These are phyloP conservation scores for Hippophae rhamnoides DNA, from an alignment of 306 rosid species.

Conservation along the genomic window DNA sequence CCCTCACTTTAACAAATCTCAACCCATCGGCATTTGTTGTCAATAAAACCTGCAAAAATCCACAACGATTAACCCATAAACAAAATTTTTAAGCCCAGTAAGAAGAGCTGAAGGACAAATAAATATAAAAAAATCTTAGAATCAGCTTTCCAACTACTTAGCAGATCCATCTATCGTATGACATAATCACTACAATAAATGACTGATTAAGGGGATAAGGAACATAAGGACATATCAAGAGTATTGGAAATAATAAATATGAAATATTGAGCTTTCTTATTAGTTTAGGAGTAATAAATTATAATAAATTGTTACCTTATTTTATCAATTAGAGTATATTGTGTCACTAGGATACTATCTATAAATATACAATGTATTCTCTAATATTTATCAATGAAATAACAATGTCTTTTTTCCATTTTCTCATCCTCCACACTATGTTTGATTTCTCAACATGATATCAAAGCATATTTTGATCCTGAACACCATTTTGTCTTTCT, in stretches of 20 bases:
- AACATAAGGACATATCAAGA: too few relatives aligned
- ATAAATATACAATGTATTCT: too few relatives aligned
- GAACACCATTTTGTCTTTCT: too few relatives aligned
- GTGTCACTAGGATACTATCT: too few relatives aligned
- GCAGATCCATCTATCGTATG: neutral
- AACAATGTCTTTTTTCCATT: too few relatives aligned
- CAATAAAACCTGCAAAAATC: conserved; percentile 59
- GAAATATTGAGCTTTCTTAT: too few relatives aligned
- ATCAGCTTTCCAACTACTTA: neutral
- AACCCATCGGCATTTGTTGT: conserved; percentile 99
- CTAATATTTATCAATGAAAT: too few relatives aligned
- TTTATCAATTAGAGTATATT: too few relatives aligned
- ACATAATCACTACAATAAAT: conserved; percentile 1
- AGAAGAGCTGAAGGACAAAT: neutral
- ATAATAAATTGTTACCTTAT: too few relatives aligned
- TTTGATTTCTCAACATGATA: neutral
- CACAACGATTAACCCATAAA: neutral
- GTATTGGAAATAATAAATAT: too few relatives aligned
- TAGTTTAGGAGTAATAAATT: too few relatives aligned
- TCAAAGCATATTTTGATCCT: neutral
- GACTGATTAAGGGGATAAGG: neutral
- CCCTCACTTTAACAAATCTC: conserved; percentile 96
- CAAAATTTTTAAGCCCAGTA: neutral
- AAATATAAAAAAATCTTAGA: neutral
- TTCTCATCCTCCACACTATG: too few relatives aligned